Conservation (phyloP, 441 rosid species). For the Capsella rubella region DNA sequence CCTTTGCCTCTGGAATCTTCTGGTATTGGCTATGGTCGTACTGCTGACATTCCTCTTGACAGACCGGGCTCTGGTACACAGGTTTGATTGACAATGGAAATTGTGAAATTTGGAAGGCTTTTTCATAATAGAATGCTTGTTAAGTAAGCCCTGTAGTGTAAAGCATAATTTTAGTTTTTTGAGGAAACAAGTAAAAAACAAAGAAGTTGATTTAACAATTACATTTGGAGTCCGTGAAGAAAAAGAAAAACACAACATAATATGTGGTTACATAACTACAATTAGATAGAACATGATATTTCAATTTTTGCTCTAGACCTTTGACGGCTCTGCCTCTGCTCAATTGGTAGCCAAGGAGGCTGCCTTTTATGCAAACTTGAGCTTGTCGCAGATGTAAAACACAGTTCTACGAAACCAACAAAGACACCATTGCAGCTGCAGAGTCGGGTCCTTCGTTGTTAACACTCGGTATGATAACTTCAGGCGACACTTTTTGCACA, state of each 20-base stretch:
- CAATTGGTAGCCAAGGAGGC: conserved; percentile 15
- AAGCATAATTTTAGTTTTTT: background rate
- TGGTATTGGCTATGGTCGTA: conserved; percentile 71
- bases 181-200: background rate
- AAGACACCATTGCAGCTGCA: conserved; percentile 77
- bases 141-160: too few relatives aligned
- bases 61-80: too few relatives aligned
- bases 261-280: conserved; percentile 30
- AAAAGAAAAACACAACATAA: background rate
- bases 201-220: background rate
- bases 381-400: background rate
- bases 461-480: conserved; percentile 83
- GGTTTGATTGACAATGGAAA: too few relatives aligned
- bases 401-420: conserved; percentile 53
- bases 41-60: conserved; percentile 63
- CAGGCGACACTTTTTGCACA: conserved; percentile 76
- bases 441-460: conserved; percentile 84
- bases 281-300: background rate
- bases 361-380: conserved; percentile 1
- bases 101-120: too few relatives aligned
- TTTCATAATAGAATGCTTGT: too few relatives aligned
- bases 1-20: conserved; percentile 90
- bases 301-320: background rate
- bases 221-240: background rate
- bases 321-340: background rate